These are phyloP conservation scores for Aspergillus awamori DNA, from an alignment of 2,329 filamentous ascomycete species.

Conservation along the genomic window DNA sequence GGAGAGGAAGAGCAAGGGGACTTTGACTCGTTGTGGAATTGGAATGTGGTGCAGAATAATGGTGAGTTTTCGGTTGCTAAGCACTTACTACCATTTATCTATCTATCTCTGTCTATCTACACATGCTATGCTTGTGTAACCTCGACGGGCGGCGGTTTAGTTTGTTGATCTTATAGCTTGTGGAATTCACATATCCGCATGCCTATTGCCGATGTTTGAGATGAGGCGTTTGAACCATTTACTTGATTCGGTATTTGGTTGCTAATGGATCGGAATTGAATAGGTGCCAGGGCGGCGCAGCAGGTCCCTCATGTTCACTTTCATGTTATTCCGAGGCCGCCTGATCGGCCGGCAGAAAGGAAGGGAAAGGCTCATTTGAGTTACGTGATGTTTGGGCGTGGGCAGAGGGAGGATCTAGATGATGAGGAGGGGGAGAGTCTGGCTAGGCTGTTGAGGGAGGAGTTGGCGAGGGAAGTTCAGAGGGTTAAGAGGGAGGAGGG, in stretches of 20 bases:
- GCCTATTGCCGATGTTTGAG: not conserved
- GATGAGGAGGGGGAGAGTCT: constrained; percentile 48
- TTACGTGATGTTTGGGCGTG: constrained; percentile 52
- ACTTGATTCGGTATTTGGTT: constrained; percentile 1
- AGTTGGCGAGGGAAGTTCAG: constrained; percentile 41
- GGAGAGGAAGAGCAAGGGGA: constrained; percentile 29
- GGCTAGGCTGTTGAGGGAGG: constrained; percentile 40
- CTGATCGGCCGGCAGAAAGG: constrained; percentile 27
- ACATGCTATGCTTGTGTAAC: not conserved
- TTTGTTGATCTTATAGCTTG: not conserved
- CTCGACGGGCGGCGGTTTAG: too few species aligned
- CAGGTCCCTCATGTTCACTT: constrained; percentile 94
- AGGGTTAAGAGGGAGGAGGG: constrained; percentile 41
- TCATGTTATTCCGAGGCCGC: constrained; percentile 84
- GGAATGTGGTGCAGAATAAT: constrained; percentile 98
- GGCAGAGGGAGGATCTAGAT: constrained; percentile 51
- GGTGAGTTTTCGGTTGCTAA: constrained; percentile 46
- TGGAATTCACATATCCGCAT: not conserved
- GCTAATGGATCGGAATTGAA: not conserved
- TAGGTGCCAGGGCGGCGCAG: constrained; percentile 80
- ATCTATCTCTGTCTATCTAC: not conserved
- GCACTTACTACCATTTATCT: not conserved
- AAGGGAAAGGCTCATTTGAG: constrained; percentile 28
- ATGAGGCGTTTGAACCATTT: too few species aligned
- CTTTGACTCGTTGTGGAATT: constrained; percentile 70